phyloP scores from a whole-genome alignment of 2,329 filamentous ascomycete genomes.

The Aspergillus flavus region DNA sequence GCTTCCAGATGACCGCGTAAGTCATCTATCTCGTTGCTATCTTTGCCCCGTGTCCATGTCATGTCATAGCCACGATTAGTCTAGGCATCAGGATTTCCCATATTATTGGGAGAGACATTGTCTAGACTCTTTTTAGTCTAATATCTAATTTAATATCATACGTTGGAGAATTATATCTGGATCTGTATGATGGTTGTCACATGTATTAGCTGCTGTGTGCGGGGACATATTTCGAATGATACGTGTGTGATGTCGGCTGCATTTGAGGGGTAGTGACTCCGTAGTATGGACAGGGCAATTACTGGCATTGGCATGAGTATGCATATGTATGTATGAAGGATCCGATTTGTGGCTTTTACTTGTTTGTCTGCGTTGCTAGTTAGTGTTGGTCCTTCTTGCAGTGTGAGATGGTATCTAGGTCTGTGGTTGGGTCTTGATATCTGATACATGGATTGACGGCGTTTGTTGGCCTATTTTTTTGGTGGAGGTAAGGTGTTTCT shows the following conservation, averaged over 20 bases:
- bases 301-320: background rate
- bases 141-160: no score
- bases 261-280: background rate
- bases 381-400: background rate
- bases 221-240: no score
- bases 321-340: background rate
- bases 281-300: background rate
- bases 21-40: no score
- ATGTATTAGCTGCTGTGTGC: no score
- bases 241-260: background rate
- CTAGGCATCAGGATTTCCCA: background rate
- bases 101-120: no score
- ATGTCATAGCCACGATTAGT: background rate
- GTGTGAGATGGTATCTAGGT: background rate
- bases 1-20: background rate
- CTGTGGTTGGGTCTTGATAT: background rate
- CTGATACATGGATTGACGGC: background rate
- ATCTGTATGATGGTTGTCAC: no score
- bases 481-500: no score
- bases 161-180: no score
- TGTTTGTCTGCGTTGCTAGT: no score
- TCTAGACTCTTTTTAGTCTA: background rate
- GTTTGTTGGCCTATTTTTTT: background rate
- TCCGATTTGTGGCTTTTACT: background rate
- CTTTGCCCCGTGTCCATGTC: background rate